Evolutionary conservation across 148 eudicot species (phyloP).

Genomic region (Rhododendron griersonianum): DNA sequence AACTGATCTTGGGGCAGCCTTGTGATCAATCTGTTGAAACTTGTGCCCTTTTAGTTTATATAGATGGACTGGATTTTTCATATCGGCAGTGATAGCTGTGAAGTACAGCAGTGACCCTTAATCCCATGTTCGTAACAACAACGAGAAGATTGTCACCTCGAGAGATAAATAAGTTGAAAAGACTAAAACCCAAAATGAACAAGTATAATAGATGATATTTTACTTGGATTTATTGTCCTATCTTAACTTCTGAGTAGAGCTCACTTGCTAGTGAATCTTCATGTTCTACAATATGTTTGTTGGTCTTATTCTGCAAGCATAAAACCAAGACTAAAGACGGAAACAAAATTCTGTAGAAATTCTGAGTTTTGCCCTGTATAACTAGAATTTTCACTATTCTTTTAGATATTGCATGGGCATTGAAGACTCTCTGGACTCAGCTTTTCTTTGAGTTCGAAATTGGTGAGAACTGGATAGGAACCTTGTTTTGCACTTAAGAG

Average conservation of each 20-base stretch:
- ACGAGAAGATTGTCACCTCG: not conserved
- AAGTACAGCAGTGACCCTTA: not conserved
- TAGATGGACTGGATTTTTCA: not conserved
- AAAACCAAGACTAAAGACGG: not conserved
- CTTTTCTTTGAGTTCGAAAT: no score
- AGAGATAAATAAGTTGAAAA: not conserved
- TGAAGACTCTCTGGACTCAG: no score
- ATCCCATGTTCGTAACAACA: not conserved
- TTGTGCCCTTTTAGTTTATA: no score
- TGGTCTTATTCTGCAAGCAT: not conserved
- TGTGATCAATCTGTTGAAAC: no score
- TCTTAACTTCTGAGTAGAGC: no score
- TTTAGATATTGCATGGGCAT: no score
- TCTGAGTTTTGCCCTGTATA: not conserved
- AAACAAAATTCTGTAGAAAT: not conserved
- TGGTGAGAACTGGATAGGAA: no score
- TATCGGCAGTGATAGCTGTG: not conserved
- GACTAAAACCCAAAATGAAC: not conserved
- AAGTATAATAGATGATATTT: not conserved
- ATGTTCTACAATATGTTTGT: not conserved
- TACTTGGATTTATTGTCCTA: not conserved
- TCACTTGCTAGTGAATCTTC: not conserved
- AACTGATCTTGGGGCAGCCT: not conserved
- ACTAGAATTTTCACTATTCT: no score
- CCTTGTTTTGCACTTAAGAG: no score